phyloP scores from a whole-genome alignment of 78 protist species.

The Dictyostelium capitatum region DNA sequence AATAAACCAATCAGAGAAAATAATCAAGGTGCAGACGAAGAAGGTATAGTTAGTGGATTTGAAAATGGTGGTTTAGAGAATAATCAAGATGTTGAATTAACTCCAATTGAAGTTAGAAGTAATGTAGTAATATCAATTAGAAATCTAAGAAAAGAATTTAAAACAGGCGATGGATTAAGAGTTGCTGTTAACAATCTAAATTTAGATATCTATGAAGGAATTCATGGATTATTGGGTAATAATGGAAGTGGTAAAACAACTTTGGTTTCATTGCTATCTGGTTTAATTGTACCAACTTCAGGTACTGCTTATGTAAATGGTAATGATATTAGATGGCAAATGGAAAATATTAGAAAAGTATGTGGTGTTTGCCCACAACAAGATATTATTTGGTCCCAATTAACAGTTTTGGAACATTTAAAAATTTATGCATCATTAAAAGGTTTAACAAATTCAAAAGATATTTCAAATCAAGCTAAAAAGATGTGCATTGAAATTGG shows the following conservation, averaged over 20 bases:
- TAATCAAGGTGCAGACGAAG: not conserved
- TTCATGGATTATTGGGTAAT: conserved; percentile 83
- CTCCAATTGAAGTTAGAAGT: conserved; percentile 16
- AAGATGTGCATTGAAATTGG: conserved; percentile 57
- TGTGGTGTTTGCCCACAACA: conserved; percentile 86
- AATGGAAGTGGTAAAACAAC: conserved; percentile 94
- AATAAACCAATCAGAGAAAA: not conserved
- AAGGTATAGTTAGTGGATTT: not conserved
- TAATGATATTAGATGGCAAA: conserved; percentile 11
- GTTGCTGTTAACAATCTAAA: conserved; percentile 62
- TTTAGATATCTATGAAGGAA: conserved; percentile 44
- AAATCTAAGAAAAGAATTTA: conserved; percentile 37
- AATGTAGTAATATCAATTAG: conserved; percentile 34
- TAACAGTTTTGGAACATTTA: conserved; percentile 80
- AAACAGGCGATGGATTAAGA: conserved; percentile 70
- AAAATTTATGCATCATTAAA: conserved; percentile 72
- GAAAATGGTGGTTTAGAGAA: no score
- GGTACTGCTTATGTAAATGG: conserved; percentile 70
- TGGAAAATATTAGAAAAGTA: conserved; percentile 18
- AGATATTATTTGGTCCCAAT: conserved; percentile 61
- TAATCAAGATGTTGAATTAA: not conserved
- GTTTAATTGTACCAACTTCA: conserved; percentile 56
- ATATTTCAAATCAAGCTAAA: conserved; percentile 20
- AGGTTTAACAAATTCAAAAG: conserved; percentile 16
- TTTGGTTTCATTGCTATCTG: conserved; percentile 90